These are phyloP conservation scores for Fusarium transvaalense DNA, from an alignment of 2,329 filamentous ascomycete genomes.

Conservation along the genomic window DNA sequence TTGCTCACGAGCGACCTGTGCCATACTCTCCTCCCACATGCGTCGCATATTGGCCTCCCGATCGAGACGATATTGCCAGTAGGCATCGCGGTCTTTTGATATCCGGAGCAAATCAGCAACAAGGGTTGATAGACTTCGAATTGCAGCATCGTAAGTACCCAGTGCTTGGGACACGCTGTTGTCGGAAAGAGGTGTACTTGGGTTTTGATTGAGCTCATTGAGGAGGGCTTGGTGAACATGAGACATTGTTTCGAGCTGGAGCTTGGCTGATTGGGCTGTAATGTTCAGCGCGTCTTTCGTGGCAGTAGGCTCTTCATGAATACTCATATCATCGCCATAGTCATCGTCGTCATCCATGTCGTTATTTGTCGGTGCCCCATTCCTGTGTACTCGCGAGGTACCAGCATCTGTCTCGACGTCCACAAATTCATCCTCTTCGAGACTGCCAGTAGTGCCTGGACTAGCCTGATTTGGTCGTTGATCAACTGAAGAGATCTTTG, in stretches of 20 bases:
- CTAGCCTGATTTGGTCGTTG: constrained; percentile 55
- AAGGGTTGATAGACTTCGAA: constrained; percentile 86
- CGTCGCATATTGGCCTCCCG: constrained; percentile 90
- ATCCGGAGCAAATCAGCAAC: constrained; percentile 91
- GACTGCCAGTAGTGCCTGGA: constrained; percentile 62
- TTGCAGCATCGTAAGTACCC: constrained; percentile 87
- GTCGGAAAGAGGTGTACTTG: constrained; percentile 80
- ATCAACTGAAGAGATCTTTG: constrained; percentile 46
- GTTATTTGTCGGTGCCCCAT: constrained; percentile 54
- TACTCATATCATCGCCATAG: constrained; percentile 79
- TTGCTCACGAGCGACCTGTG: constrained; percentile 93
- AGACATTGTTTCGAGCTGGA: constrained; percentile 91
- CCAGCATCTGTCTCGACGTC: constrained; percentile 62
- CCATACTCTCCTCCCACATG: constrained; percentile 99
- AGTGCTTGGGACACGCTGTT: constrained; percentile 81
- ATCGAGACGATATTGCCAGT: constrained; percentile 96
- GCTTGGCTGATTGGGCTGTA: constrained; percentile 91
- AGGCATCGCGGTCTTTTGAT: constrained; percentile 91
- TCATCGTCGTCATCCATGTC: constrained; percentile 80
- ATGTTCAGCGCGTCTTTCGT: constrained; percentile 97
- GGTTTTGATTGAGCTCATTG: constrained; percentile 73
- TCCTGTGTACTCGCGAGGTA: constrained; percentile 53
- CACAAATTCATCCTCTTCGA: constrained; percentile 66
- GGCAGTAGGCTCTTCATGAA: constrained; percentile 76
- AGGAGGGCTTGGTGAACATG: constrained; percentile 87